phyloP scores from a whole-genome alignment of 306 rosid genomes.

The Prunus dulcis region DNA sequence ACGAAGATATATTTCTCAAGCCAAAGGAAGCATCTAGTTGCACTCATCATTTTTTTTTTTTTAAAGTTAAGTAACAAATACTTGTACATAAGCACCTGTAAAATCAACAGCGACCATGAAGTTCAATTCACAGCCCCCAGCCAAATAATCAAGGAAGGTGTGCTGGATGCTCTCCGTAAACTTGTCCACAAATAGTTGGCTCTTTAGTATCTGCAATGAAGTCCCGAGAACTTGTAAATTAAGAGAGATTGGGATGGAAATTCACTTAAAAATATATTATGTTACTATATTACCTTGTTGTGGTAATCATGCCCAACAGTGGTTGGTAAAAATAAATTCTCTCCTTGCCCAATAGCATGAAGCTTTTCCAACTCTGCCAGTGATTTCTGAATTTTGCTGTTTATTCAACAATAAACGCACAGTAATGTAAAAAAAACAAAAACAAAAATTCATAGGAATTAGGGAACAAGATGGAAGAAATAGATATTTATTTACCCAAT shows the following conservation, averaged over 20 bases:
- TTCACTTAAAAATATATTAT: conserved; percentile 24
- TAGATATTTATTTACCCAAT: conserved; percentile 68
- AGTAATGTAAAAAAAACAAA: neutral
- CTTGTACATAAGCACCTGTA: conserved; percentile 53
- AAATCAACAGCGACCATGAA: conserved; percentile 97
- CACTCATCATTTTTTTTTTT: neutral
- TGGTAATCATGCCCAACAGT: conserved; percentile 68
- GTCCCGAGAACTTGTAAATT: conserved; percentile 30
- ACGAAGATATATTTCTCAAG: neutral
- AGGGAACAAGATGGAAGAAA: conserved; percentile 20
- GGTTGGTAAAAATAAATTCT: conserved; percentile 43
- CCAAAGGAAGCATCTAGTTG: neutral
- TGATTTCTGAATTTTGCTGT: conserved; percentile 80
- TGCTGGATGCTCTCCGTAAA: conserved; percentile 62
- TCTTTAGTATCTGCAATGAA: conserved; percentile 60
- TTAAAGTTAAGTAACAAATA: neutral
- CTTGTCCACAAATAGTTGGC: conserved; percentile 81
- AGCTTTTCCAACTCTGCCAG: conserved; percentile 84
- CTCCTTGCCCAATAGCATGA: conserved; percentile 63
- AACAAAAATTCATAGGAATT: conserved; percentile 8
- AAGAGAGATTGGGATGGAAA: neutral
- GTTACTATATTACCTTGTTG: conserved; percentile 58
- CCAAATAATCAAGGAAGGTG: conserved; percentile 91
- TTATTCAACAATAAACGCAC: conserved; percentile 25
- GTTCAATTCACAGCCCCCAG: conserved; percentile 86